Evolutionary conservation across 805 yeast genomes (phyloP).

Genomic region (Cyberlindnera subsufficiens): DNA sequence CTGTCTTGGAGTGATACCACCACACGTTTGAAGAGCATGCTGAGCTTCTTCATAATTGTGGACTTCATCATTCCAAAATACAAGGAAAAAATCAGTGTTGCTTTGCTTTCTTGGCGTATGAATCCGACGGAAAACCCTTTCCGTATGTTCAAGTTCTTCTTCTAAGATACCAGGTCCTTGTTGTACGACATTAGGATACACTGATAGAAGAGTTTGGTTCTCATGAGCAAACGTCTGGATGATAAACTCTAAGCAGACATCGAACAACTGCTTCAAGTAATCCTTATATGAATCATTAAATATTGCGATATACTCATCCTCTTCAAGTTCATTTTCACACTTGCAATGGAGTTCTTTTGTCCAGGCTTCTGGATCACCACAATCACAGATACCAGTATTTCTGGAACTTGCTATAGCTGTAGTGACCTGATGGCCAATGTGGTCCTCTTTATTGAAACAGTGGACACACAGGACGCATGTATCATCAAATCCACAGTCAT

Average conservation of each 20-base stretch:
- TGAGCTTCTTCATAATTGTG: slow-evolving; percentile 57
- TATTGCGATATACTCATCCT: slow-evolving; percentile 31
- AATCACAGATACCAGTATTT: slow-evolving; percentile 48
- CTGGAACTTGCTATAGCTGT: slow-evolving; percentile 28
- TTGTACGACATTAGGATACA: slow-evolving; percentile 10
- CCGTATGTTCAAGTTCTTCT: slow-evolving; percentile 3
- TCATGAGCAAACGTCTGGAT: slow-evolving; percentile 35
- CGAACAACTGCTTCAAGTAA: slow-evolving; percentile 24
- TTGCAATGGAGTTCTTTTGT: slow-evolving; percentile 44
- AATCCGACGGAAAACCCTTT: slow-evolving; percentile 4
- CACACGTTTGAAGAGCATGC: slow-evolving; percentile 35
- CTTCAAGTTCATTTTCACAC: slow-evolving; percentile 21
- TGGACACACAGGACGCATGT: slow-evolving; percentile 72
- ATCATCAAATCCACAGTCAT: slow-evolving; percentile 71
- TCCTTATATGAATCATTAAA: slow-evolving; percentile 6
- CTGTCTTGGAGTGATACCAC: slow-evolving; percentile 20
- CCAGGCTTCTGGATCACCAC: slow-evolving; percentile 89
- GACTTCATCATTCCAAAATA: slow-evolving; percentile 77
- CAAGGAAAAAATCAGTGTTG: slow-evolving; percentile 34
- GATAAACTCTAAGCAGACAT: slow-evolving; percentile 34
- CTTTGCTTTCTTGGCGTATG: slow-evolving; percentile 2
- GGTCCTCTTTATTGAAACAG: slow-evolving; percentile 70
- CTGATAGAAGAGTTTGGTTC: slow-evolving; percentile 34
- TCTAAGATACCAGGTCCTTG: background rate
- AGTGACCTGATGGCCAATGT: slow-evolving; percentile 57